These are phyloP conservation scores for Exophiala bonariae DNA, from an alignment of 2,329 filamentous ascomycete genomes.

Conservation along the genomic window DNA sequence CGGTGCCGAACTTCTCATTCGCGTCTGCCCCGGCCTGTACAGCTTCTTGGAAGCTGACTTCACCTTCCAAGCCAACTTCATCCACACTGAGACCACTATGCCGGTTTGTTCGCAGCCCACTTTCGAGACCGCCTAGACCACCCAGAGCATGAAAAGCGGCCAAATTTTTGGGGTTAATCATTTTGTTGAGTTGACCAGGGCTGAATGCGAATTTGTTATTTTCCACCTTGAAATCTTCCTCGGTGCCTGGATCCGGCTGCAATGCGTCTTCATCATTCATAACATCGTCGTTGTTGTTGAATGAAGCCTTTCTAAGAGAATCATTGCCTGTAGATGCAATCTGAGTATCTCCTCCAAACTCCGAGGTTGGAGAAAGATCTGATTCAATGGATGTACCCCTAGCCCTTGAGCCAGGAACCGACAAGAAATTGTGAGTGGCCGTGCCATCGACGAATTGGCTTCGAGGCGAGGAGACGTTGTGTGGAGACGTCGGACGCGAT, in stretches of 20 bases:
- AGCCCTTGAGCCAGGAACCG: conserved; percentile 63
- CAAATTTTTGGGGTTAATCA: conserved; percentile 77
- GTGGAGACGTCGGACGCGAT: conserved; percentile 64
- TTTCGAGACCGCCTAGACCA: conserved; percentile 70
- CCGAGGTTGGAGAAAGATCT: conserved; percentile 52
- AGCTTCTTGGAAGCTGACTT: conserved; percentile 68
- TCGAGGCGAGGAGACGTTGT: conserved; percentile 65
- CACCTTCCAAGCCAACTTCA: conserved; percentile 64
- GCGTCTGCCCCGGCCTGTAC: conserved; percentile 30
- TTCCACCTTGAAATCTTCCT: conserved; percentile 66
- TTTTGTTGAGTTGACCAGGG: conserved; percentile 71
- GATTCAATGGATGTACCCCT: conserved; percentile 64
- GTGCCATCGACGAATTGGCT: conserved; percentile 52
- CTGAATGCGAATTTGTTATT: conserved; percentile 73
- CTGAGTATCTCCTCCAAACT: conserved; percentile 56
- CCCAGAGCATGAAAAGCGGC: conserved; percentile 74
- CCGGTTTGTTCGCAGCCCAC: conserved; percentile 67
- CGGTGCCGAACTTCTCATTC: conserved; percentile 19
- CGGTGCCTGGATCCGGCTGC: conserved; percentile 68
- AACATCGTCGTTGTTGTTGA: conserved; percentile 46
- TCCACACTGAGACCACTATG: conserved; percentile 68
- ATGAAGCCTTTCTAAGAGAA: conserved; percentile 37
- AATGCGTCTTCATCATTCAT: conserved; percentile 64
- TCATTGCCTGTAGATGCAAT: conserved; percentile 40
- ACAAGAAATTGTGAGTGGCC: conserved; percentile 57